These are phyloP conservation scores for Vaccinium myrtillus DNA, from an alignment of 148 eudicot species.

Conservation along the genomic window DNA sequence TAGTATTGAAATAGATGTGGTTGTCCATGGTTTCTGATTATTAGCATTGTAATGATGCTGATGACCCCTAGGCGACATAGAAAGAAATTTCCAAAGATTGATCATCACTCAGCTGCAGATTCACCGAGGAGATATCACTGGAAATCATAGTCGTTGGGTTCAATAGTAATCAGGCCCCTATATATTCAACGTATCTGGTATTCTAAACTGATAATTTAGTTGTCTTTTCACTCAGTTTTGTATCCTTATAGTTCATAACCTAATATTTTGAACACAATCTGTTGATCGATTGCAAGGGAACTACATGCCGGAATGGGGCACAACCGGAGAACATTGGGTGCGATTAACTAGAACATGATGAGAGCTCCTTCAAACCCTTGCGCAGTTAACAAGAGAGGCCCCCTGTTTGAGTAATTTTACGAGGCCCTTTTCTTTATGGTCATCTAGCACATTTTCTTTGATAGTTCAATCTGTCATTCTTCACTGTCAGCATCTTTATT, in stretches of 20 bases:
- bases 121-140: slow-evolving; percentile 6
- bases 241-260: slow-evolving; percentile 12
- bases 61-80: too few species aligned
- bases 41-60: too few species aligned
- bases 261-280: slow-evolving; percentile 17
- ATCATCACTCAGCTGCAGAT: too few species aligned
- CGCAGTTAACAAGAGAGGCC: slow-evolving; percentile 45
- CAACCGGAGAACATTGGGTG: slow-evolving; percentile 60
- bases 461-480: background rate
- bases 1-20: too few species aligned
- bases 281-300: slow-evolving; percentile 27
- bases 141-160: slow-evolving; percentile 43
- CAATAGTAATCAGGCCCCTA: slow-evolving; percentile 31
- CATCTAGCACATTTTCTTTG: background rate
- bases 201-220: background rate
- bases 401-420: slow-evolving; percentile 44
- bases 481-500: slow-evolving; percentile 9
- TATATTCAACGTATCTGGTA: slow-evolving; percentile 45
- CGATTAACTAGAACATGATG: slow-evolving; percentile 47
- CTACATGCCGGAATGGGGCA: slow-evolving; percentile 45
- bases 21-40: too few species aligned
- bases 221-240: background rate
- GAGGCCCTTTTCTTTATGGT: slow-evolving; percentile 3
- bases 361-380: slow-evolving; percentile 46
- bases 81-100: too few species aligned